These are phyloP conservation scores for Lichtheimia corymbifera DNA, from an alignment of 371 early-diverging fungal species.

Conservation along the genomic window DNA sequence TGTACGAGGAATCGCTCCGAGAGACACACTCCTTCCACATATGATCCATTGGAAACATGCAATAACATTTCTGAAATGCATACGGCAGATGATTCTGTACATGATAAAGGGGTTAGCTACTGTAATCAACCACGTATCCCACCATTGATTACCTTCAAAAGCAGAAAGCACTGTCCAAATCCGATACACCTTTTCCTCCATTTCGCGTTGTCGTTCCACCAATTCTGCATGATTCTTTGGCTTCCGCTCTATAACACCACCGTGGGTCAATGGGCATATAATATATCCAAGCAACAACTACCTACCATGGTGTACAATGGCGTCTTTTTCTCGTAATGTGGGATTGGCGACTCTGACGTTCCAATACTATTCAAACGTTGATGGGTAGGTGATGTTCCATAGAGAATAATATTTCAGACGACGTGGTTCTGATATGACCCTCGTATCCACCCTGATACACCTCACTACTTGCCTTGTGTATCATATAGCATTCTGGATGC, in stretches of 20 bases:
- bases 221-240: slow-evolving; percentile 37
- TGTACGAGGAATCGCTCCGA: slow-evolving; percentile 91
- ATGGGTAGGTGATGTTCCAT: not conserved
- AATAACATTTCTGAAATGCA: slow-evolving; percentile 97
- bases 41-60: slow-evolving; percentile 90
- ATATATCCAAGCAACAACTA: not conserved
- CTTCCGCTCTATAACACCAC: slow-evolving; percentile 3
- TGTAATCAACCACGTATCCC: not conserved
- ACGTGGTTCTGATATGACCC: slow-evolving; percentile 2
- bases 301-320: slow-evolving; percentile 14
- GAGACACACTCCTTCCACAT: slow-evolving; percentile 84
- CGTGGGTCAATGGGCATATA: not conserved
- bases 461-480: slow-evolving; percentile 67
- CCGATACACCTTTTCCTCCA: slow-evolving; percentile 87
- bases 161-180: slow-evolving; percentile 92
- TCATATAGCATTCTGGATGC: slow-evolving; percentile 99
- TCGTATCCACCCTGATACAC: not conserved
- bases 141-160: slow-evolving; percentile 67
- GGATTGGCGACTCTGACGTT: slow-evolving; percentile 63
- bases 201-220: slow-evolving; percentile 52
- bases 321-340: slow-evolving; percentile 12
- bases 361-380: slow-evolving; percentile 70
- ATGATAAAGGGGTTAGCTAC: not conserved
- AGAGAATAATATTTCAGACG: not conserved
- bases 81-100: slow-evolving; percentile 88